These are phyloP conservation scores for Dipteronia sinensis DNA, from an alignment of 345 rosid genomes.

Conservation along the genomic window DNA sequence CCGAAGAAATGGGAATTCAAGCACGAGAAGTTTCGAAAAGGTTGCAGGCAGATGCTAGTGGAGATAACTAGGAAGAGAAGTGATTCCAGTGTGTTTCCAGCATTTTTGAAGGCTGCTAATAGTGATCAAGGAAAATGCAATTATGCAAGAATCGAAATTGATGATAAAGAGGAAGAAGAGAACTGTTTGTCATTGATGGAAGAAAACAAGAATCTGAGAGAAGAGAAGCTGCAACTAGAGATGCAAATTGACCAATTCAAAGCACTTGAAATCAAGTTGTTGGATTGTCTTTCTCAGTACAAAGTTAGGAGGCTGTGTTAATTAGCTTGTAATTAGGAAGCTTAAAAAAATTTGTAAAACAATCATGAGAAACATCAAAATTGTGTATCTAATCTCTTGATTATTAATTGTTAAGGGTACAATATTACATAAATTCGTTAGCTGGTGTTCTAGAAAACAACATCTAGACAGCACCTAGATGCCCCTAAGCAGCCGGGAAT, in stretches of 20 bases:
- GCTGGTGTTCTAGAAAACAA: too few relatives aligned
- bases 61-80: constrained; percentile 56
- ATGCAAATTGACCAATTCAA: constrained; percentile 45
- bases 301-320: constrained; percentile 33
- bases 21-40: constrained; percentile 57
- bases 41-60: constrained; percentile 42
- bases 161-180: background rate
- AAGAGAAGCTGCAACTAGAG: constrained; percentile 46
- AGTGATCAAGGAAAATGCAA: background rate
- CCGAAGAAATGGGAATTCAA: constrained; percentile 59
- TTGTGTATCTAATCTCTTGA: too few relatives aligned
- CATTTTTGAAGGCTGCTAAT: constrained; percentile 41
- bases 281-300: constrained; percentile 46
- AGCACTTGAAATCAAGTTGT: constrained; percentile 42
- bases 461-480: too few relatives aligned
- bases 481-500: too few relatives aligned
- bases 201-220: constrained; percentile 48
- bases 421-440: too few relatives aligned
- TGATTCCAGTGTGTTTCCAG: constrained; percentile 48
- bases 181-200: constrained; percentile 24
- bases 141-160: background rate
- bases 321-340: background rate
- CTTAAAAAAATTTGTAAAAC: too few relatives aligned
- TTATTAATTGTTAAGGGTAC: too few relatives aligned
- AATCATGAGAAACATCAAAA: too few relatives aligned